Percentiles rank a stretch among this genome's conserved stretches.
Evolutionary conservation across 768 basidiomycete genomes (phyloP).

Genomic region (Auriscalpium orientale): DNA sequence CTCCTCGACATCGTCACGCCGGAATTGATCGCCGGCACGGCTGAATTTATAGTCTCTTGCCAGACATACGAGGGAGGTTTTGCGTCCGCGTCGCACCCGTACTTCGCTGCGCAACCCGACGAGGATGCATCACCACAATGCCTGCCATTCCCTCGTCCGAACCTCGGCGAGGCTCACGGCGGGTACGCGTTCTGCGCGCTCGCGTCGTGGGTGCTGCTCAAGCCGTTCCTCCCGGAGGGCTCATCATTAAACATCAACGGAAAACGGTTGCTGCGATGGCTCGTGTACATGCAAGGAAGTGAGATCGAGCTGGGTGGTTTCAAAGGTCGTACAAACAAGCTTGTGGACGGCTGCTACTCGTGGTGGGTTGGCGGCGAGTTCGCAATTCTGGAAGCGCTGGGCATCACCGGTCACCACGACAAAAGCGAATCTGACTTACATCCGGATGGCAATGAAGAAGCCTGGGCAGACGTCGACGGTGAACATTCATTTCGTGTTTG

Average conservation of each 20-base stretch:
- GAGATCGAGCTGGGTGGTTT: conserved; percentile 88
- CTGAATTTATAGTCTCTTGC: conserved; percentile 78
- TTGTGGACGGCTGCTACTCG: conserved; percentile 99
- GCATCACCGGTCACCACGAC: conserved; percentile 31
- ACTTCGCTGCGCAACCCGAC: conserved; percentile 27
- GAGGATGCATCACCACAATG: not conserved
- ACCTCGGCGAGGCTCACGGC: conserved; percentile 94
- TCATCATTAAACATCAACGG: conserved; percentile 45
- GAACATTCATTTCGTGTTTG: conserved; percentile 10
- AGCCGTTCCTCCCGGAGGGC: conserved; percentile 37
- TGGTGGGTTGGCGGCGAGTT: conserved; percentile 98
- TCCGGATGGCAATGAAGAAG: conserved; percentile 24
- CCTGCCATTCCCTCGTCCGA: conserved; percentile 47
- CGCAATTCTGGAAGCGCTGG: conserved; percentile 58
- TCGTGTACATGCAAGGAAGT: conserved; percentile 76
- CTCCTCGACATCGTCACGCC: conserved; percentile 85
- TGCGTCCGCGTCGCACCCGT: conserved; percentile 69
- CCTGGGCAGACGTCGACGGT: conserved; percentile 75
- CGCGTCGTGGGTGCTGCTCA: conserved; percentile 75
- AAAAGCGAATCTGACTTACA: conserved; percentile 34
- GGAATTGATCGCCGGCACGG: conserved; percentile 68
- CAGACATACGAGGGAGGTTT: conserved; percentile 99
- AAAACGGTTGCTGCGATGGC: conserved; percentile 65
- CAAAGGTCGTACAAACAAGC: conserved; percentile 88
- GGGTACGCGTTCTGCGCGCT: conserved; percentile 95